Evolutionary conservation across 2,329 filamentous ascomycete genomes (phyloP), one percentile per base, ranked within the genome.

Genomic region (Colletotrichum euphorbiae): DNA sequence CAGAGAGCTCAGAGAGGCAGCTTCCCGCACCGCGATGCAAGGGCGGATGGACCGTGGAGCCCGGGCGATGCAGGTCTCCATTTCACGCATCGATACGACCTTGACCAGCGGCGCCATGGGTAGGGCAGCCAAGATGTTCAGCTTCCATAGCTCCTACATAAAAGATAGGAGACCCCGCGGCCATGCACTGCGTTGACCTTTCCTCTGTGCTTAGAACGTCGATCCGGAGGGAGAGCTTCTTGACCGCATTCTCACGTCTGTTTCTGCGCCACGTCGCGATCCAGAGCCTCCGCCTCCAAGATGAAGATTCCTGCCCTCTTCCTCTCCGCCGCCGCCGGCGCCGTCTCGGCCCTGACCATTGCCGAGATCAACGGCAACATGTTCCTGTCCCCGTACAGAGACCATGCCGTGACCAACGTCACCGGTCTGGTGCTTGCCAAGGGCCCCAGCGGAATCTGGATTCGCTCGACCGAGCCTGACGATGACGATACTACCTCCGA

Each of bases 381-480:
- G 21, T 92, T 87, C 77, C 76, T 91, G 54, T 92, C 90, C 15
- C 84, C 89, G 0, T 86, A 87, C 75, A 81, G 81, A 8, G 85
- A 85, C 55, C 78, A 88, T 74, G 79, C 78, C 6, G 86, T 92
- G 57, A 84, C 82, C 21, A 85, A 85, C 64, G 82, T 93, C 63
- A 83, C 84, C 38, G 90, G 90, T 42, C 78, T 92, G 11, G 83
- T 93, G 15, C 90, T 89, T 17, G 90, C 89, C 38, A 89, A 88
- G 74, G 83, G 85, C 0, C 82, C 85, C 13, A 82, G 81, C 67
- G 90, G 90, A 12, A 82, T 93, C 74, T 93, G 85, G 81, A 80
- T 93, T 17, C 86, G 88, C 48, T 90, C 89, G 1, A 85, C 84
- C 0, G 80, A 79, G 38, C 84, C 87, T 1, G 86, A 90, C 73